Percentiles rank a stretch among this genome's conserved stretches.
These are phyloP conservation scores for Ochetophila trinervis DNA, from an alignment of 306 rosid species.

Conservation along the genomic window DNA sequence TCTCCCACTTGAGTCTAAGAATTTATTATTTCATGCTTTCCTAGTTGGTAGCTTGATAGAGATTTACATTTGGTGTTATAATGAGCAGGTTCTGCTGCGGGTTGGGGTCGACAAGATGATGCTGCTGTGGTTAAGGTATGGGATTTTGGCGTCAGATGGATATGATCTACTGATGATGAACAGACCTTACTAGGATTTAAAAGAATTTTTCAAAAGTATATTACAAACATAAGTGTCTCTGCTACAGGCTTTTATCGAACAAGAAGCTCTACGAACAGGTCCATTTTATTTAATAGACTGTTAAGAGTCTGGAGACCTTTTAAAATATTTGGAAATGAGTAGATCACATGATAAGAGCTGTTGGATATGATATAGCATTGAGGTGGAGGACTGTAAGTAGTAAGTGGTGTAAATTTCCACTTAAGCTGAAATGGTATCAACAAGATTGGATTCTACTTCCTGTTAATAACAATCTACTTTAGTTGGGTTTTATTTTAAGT, in stretches of 20 bases:
- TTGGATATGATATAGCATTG: too few species aligned
- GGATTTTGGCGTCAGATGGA: slow-evolving; percentile 13
- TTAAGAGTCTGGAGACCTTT: too few species aligned
- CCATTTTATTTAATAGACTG: too few species aligned
- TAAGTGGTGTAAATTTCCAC: too few species aligned
- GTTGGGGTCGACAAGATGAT: slow-evolving; percentile 97
- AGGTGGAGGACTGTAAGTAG: too few species aligned
- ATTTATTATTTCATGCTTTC: background rate
- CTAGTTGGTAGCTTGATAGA: slow-evolving; percentile 4
- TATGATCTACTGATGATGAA: background rate
- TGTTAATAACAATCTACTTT: too few species aligned
- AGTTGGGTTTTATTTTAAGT: too few species aligned
- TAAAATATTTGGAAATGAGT: too few species aligned
- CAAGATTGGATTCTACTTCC: too few species aligned
- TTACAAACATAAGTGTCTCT: background rate
- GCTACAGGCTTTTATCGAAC: background rate
- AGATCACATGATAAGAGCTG: too few species aligned
- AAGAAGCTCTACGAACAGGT: background rate
- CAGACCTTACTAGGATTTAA: background rate
- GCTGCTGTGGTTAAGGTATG: slow-evolving; percentile 94
- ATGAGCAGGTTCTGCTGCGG: slow-evolving; percentile 85
- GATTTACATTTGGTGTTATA: slow-evolving; percentile 15
- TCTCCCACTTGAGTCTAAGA: too few species aligned
- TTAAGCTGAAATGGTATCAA: too few species aligned
- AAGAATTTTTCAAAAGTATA: background rate